phyloP scores from a whole-genome alignment of 192 early-diverging fungal genomes.

The Linnemannia hyalina region DNA sequence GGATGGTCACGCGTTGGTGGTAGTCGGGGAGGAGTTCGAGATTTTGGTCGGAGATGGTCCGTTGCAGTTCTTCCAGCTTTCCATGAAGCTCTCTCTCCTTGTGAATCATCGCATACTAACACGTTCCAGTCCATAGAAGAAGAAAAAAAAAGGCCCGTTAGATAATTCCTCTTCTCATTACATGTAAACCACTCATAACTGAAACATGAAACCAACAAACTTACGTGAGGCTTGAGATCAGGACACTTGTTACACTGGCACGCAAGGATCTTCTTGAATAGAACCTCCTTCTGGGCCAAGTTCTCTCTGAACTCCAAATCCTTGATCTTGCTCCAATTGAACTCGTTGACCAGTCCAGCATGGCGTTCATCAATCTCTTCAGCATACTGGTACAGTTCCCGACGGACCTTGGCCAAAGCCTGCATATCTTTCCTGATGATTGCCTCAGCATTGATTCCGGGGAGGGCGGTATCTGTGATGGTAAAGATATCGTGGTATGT shows the following conservation, averaged over 20 bases:
- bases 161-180: too few species aligned
- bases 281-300: slow-evolving; percentile 67
- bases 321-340: slow-evolving; percentile 88
- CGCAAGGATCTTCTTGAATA: slow-evolving; percentile 62
- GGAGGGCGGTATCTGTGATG: slow-evolving; percentile 23
- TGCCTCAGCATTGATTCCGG: slow-evolving; percentile 22
- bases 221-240: slow-evolving; percentile 82
- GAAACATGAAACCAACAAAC: slow-evolving; percentile 3
- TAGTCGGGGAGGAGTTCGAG: slow-evolving; percentile 95
- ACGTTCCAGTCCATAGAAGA: neutral
- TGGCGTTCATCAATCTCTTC: slow-evolving; percentile 39
- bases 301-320: slow-evolving; percentile 90
- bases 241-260: slow-evolving; percentile 85
- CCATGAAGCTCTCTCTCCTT: slow-evolving; percentile 71
- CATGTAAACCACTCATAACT: too few species aligned
- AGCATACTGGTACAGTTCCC: slow-evolving; percentile 36
- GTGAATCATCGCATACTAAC: slow-evolving; percentile 65
- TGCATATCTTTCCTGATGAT: slow-evolving; percentile 27
- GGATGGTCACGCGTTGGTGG: slow-evolving; percentile 86
- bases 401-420: slow-evolving; percentile 35
- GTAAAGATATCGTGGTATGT: slow-evolving; percentile 44
- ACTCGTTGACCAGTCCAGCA: slow-evolving; percentile 65
- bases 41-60: slow-evolving; percentile 91
- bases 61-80: slow-evolving; percentile 80
- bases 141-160: too few species aligned